Base-by-base conservation (phyloP, 176 grass and related monocot species). In the Otatea glauca region DNA sequence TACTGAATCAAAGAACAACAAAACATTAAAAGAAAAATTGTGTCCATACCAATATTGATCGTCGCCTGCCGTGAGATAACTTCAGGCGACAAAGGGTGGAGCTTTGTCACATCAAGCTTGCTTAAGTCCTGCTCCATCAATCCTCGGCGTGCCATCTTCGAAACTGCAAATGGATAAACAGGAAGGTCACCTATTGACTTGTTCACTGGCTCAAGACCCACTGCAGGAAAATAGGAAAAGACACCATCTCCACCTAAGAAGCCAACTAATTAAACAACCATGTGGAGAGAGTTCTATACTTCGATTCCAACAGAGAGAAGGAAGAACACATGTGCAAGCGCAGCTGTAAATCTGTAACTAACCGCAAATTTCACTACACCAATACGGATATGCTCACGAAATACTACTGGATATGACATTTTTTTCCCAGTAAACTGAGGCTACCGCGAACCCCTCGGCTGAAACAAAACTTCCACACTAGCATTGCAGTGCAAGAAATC, bases 81-180 rank as follows among this genome's bases (percentile, higher is more conserved):
- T 83, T 97, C 92, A 50, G 94, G 94, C 1, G 92, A 97, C 48
- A 92, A 17, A 17, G 94, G 90, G 66, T 94, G 86, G 34, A 94
- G 92, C 77, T 94, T 92, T 25, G 83, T 92, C 23, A 97, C 86
- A 9, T 97, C 90, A 54, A 97, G 90, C 84, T 94, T 97, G 71
- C 92, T 97, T 51, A 97, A 70, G 32, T 94, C 90, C 81, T 97
- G 94, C 58, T 97, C 90, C 94, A 94, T 94, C 39, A 97, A 92
- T 78, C 94, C 94, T 70, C 91, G 91, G 20, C 87, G 88, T 16
- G 88, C 92, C 94, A 94, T 97, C 45, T 86, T 97, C 15, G 51
- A 73, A 63, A 75, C 78, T 87, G 70, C 7, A 42, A 81, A 81
- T 3, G 9, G 27, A 44, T 16, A 78, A 5, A 44, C 4, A 18